A percentile compares a stretch with the other conserved stretches of the same genome.
Evolutionary conservation across 805 yeast genomes (phyloP).

Genomic region (Candida caryicola): DNA sequence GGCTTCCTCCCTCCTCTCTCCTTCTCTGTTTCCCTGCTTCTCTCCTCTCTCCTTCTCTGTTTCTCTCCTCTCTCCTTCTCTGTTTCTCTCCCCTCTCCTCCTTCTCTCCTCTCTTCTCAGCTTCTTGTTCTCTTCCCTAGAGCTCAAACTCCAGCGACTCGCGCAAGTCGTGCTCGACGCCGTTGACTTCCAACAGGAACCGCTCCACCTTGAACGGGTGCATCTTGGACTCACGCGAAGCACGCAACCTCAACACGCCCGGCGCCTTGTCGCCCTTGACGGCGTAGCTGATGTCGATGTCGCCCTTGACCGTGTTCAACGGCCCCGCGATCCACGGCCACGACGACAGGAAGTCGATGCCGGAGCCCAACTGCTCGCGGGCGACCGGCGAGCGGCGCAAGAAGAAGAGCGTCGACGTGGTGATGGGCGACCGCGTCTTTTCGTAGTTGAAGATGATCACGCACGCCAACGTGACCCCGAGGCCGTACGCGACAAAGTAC

Average conservation of each 20-base stretch:
- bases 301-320: conserved; percentile 78
- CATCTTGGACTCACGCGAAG: conserved; percentile 60
- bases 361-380: conserved; percentile 63
- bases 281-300: conserved; percentile 67
- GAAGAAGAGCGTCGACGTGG: conserved; percentile 81
- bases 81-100: conserved; percentile 2
- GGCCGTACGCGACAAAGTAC: conserved; percentile 48
- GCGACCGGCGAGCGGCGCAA: conserved; percentile 73
- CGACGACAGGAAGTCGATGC: conserved; percentile 67
- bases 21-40: conserved; percentile 2
- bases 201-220: conserved; percentile 42
- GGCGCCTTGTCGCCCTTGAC: conserved; percentile 63
- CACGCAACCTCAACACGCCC: conserved; percentile 61
- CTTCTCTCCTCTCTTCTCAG: background rate
- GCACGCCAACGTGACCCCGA: conserved; percentile 39
- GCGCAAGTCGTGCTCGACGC: conserved; percentile 23
- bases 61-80: conserved; percentile 4
- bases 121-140: conserved; percentile 8
- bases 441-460: conserved; percentile 85
- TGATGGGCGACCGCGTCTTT: conserved; percentile 84
- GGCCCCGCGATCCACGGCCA: conserved; percentile 91
- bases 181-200: conserved; percentile 25
- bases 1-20: conserved; percentile 2
- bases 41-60: conserved; percentile 4
- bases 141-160: conserved; percentile 29